Evolutionary conservation across 169 alveolate genomes (phyloP).

Genomic region (Babesia bovis): DNA sequence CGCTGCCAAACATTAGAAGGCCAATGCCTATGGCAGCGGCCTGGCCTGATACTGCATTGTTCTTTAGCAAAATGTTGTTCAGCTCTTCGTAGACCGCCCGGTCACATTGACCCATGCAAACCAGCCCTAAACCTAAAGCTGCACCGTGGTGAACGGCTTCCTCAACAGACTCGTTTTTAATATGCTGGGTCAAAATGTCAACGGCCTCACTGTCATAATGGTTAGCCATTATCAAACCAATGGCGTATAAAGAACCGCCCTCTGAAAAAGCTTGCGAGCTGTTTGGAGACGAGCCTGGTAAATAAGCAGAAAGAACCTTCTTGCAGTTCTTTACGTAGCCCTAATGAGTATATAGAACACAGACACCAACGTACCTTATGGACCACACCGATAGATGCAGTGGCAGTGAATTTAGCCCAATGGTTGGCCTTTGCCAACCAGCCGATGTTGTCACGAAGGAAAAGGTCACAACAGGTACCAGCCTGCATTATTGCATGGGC

Average conservation of each 20-base stretch:
- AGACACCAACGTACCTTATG: conserved; percentile 82
- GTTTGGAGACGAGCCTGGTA: conserved; percentile 41
- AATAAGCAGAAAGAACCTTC: conserved; percentile 64
- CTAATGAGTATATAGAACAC: conserved; percentile 54
- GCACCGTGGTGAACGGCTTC: conserved; percentile 94
- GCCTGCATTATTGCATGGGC: conserved; percentile 91
- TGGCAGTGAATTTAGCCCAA: conserved; percentile 97
- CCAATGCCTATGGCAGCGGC: conserved; percentile 98
- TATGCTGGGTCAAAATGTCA: conserved; percentile 81
- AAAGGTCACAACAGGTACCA: conserved; percentile 94
- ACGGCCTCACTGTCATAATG: conserved; percentile 76
- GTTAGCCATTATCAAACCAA: conserved; percentile 87
- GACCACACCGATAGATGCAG: conserved; percentile 96
- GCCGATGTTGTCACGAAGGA: conserved; percentile 89
- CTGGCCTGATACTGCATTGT: conserved; percentile 96
- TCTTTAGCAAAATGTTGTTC: conserved; percentile 86
- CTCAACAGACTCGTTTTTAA: conserved; percentile 68
- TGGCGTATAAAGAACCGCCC: conserved; percentile 97
- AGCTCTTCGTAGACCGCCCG: conserved; percentile 84
- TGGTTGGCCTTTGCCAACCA: conserved; percentile 93
- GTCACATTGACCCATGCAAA: conserved; percentile 87
- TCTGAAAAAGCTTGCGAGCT: conserved; percentile 82
- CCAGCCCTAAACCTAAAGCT: conserved; percentile 94
- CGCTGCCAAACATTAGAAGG: conserved; percentile 87
- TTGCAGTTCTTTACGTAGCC: conserved; percentile 48